These are phyloP conservation scores for Penicillium dipodomyicola DNA, from an alignment of 495 filamentous ascomycete genomes.

Conservation along the genomic window DNA sequence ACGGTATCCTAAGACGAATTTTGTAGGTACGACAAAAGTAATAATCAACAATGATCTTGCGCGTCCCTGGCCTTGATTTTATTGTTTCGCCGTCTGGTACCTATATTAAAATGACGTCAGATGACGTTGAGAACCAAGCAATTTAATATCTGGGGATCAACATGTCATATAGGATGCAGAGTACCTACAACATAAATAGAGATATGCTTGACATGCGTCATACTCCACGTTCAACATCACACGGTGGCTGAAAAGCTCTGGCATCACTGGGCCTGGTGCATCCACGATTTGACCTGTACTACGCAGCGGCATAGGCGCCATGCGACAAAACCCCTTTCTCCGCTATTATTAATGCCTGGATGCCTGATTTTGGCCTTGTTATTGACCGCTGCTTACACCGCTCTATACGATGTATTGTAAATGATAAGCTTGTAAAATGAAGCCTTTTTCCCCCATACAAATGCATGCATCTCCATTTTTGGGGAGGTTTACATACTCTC, in stretches of 20 bases:
- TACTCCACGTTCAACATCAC: slow-evolving; percentile 17
- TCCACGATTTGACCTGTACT: too few species aligned
- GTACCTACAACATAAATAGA: background rate
- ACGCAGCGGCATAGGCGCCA: too few species aligned
- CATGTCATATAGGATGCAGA: background rate
- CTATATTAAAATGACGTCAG: slow-evolving; percentile 31
- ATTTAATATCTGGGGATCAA: slow-evolving; percentile 16
- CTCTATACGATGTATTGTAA: too few species aligned
- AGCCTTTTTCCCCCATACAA: too few species aligned
- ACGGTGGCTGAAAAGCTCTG: slow-evolving; percentile 23
- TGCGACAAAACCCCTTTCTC: too few species aligned
- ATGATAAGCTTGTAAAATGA: too few species aligned
- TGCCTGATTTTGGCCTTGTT: too few species aligned
- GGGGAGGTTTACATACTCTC: too few species aligned
- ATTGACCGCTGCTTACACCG: too few species aligned
- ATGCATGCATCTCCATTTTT: too few species aligned
- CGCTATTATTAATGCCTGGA: too few species aligned
- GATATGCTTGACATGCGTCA: slow-evolving; percentile 25
- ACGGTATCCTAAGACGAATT: background rate
- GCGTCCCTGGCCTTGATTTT: slow-evolving; percentile 9
- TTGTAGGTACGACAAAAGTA: background rate
- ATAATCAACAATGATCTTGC: background rate
- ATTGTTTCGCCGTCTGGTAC: background rate
- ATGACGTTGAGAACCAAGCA: slow-evolving; percentile 21
- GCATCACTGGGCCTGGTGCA: slow-evolving; percentile 15